phyloP scores from a whole-genome alignment of 441 rosid genomes.

The Daphne laureola region DNA sequence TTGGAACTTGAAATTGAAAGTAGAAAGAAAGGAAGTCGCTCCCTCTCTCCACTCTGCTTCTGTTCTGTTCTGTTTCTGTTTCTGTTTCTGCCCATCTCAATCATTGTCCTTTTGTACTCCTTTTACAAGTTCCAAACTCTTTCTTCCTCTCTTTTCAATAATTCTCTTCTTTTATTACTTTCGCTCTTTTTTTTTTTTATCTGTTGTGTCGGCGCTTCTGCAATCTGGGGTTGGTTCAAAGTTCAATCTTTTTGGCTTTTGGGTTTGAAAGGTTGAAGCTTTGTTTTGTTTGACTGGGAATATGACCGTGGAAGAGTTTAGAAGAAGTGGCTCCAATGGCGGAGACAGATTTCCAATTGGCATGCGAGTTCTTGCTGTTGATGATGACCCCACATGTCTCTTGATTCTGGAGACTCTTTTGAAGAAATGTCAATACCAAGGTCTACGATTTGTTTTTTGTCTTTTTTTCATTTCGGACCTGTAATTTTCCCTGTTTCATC shows the following conservation, averaged over 20 bases:
- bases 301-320: slow-evolving; percentile 35
- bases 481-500: background rate
- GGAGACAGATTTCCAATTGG: slow-evolving; percentile 59
- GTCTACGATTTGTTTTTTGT: slow-evolving; percentile 23
- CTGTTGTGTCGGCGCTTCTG: slow-evolving; percentile 7
- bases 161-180: background rate
- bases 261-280: no score
- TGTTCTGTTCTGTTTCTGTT: slow-evolving; percentile 13
- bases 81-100: slow-evolving; percentile 33
- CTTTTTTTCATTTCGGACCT: background rate
- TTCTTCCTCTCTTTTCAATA: slow-evolving; percentile 8
- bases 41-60: slow-evolving; percentile 6
- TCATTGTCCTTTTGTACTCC: slow-evolving; percentile 27
- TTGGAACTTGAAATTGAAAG: slow-evolving; percentile 17
- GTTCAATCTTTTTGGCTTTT: no score
- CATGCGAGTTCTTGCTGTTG: slow-evolving; percentile 90
- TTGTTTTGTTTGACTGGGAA: slow-evolving; percentile 12
- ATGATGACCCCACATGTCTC: slow-evolving; percentile 82
- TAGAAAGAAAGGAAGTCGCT: background rate
- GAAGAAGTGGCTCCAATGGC: slow-evolving; percentile 16
- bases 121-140: slow-evolving; percentile 12
- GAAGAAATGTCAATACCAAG: slow-evolving; percentile 78
- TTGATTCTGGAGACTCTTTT: slow-evolving; percentile 60
- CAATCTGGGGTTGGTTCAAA: slow-evolving; percentile 22
- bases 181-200: background rate